Evolutionary conservation across 768 basidiomycete species (phyloP), one percentile per base, ranked within the genome.

Genomic region (Daedaleopsis sinensis): DNA sequence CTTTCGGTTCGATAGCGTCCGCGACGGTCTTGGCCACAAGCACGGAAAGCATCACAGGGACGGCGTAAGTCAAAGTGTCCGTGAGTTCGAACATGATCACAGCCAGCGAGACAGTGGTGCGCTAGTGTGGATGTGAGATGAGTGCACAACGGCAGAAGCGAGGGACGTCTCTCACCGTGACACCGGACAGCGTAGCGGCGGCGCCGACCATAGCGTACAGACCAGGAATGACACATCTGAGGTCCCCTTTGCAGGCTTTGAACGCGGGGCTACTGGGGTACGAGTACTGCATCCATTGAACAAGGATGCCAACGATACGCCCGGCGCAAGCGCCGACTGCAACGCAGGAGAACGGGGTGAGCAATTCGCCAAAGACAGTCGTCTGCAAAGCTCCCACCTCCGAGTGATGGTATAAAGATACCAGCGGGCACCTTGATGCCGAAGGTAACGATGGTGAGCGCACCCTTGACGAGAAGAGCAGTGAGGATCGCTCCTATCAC

Each of bases 21-120:
- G 93, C 94, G 0, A 93, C 85, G 0, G 92, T 94, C 78, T 96
- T 96, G 23, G 93, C 93, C 18, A 95, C 90, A 21, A 98, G 83
- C 16, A 99, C 85, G 16, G 87, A 79, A 46, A 96, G 75, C 93
- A 95, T 95, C 59, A 95, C 86, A 16, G 94, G 94, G 8, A 93
- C 90, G 13, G 87, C 90, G 74, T 98, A 98, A 2, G 92, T 94
- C 65, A 99, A 77, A 1, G 94, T 94, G 65, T 93, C 91, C 5
- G 96, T 96, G 44, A 98, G 79, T 70, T 98, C 96, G 70, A 98
- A 94, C 79, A 90, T 93, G 74, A 98, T 99, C 53, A 98, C 97
- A 4, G 94, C 94, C 58, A 98, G 82, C 0, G 94, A 96, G 24
- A 98, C 91, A 0, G 93, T 95, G 23, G 93, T 94, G 38, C 93